Percentiles rank a stretch among this genome's conserved stretches.
phyloP scores from a whole-genome alignment of 305 asterid genomes.

The Fraxinus sp. region DNA sequence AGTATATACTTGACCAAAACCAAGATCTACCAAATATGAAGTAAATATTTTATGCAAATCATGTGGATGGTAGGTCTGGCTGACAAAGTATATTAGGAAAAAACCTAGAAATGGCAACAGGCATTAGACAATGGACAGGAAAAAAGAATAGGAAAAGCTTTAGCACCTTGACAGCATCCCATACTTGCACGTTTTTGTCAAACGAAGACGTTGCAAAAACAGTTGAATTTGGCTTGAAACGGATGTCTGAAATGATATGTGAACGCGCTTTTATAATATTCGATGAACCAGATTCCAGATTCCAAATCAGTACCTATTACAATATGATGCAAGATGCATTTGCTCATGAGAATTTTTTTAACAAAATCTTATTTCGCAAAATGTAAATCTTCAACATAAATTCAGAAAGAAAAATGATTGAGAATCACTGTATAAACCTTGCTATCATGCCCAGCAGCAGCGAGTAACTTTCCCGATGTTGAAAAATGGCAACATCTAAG shows the following conservation, averaged over 20 bases:
- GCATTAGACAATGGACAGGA: neutral
- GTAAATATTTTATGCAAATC: neutral
- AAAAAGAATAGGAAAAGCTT: neutral
- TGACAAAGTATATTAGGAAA: neutral
- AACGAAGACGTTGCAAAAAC: conserved; percentile 50
- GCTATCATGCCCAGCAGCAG: neutral
- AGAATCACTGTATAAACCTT: neutral
- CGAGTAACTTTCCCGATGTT: neutral
- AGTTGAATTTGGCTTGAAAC: conserved; percentile 41
- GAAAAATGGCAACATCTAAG: conserved; percentile 12
- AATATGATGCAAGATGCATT: neutral
- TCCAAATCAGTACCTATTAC: conserved; percentile 42
- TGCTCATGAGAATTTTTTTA: neutral
- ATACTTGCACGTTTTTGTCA: conserved; percentile 44
- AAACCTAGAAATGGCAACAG: neutral
- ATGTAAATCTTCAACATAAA: neutral
- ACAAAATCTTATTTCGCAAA: neutral
- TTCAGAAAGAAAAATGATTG: neutral
- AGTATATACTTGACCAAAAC: neutral
- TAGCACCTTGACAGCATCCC: conserved; percentile 45
- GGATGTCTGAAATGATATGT: conserved; percentile 41
- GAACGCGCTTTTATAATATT: conserved; percentile 27
- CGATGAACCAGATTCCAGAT: conserved; percentile 21
- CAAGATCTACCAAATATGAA: neutral
- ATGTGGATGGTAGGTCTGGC: neutral